Evolutionary conservation across 1,284 basidiomycete species (phyloP), one percentile per base, ranked within the genome.

Genomic region (Trametes polyzona): DNA sequence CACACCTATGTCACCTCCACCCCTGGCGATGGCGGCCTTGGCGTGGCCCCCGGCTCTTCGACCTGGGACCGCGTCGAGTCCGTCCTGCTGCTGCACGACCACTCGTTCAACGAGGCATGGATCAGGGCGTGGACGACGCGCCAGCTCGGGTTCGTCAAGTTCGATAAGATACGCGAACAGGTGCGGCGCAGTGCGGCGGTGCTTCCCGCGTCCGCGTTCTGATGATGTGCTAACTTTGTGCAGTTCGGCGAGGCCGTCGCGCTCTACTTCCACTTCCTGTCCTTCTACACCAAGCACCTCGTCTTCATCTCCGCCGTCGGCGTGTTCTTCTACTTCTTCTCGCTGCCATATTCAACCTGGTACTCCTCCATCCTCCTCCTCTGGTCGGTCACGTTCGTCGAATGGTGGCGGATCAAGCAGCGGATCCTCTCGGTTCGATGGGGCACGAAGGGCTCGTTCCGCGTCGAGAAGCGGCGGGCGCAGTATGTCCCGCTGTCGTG

Each of bases 261-360:
- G n/a, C 82, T 96, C 24, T 97, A 98, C 75, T 97, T 96, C 72
- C 84, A 86, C 51, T 97, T 96, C 76, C 80, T 98, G 10, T 83
- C 87, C 3, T 84, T 84, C 56, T 98, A 98, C 76, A 90, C 93
- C 0, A 81, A 83, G 35, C 86, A 88, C 27, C 82, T 96, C 32
- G 66, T 88, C 16, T 83, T 92, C 56, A 89, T 90, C 4, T 82
- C 90, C 3, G 71, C 70, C 3, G 73, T 88, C 19, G 91, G 91
- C 0, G 64, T 84, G 24, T 47, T 78, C 12, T 84, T 82, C 67
- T 89, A 83, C 73, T 82, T 86, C 71, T 80, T 87, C 69, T 82
- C 83, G 17, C 81, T 80, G 8, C 82, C 84, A 0, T 96, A 93
- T 71, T 89, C 90, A 3, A 82, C 89, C 3, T 58, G 84, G n/a